Conservation (phyloP, 345 rosid genomes). For the Corymbia maculata region DNA sequence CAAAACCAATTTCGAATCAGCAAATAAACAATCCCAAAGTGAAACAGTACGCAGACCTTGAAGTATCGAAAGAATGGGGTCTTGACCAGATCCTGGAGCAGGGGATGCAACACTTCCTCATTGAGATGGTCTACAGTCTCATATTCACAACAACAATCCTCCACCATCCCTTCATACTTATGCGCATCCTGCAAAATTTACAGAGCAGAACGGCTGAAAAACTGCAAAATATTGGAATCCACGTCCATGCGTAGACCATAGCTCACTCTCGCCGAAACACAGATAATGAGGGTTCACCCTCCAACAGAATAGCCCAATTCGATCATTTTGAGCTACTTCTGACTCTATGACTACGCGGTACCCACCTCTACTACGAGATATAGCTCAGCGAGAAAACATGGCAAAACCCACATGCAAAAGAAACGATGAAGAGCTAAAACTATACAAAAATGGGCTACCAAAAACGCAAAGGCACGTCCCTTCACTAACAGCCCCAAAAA, state of each 20-base stretch:
- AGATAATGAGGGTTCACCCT: not conserved
- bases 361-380: not conserved
- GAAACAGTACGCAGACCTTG: slow-evolving; percentile 38
- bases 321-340: not conserved
- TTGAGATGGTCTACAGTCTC: slow-evolving; percentile 73
- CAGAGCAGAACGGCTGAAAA: not conserved
- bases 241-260: not conserved
- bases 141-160: slow-evolving; percentile 92
- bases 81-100: slow-evolving; percentile 69
- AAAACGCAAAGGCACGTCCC: not conserved
- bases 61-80: slow-evolving; percentile 83
- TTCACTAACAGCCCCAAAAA: not conserved
- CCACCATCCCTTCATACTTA: slow-evolving; percentile 60
- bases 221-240: not conserved
- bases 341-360: not conserved
- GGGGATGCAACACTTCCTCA: slow-evolving; percentile 57
- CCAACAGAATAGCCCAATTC: not conserved
- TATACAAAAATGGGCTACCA: not conserved
- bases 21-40: not conserved
- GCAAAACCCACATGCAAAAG: not conserved
- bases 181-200: slow-evolving; percentile 24
- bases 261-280: not conserved
- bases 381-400: not conserved
- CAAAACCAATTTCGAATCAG: not conserved
- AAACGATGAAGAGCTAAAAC: not conserved